phyloP scores from a whole-genome alignment of 305 asterid genomes.

The Fraxinus sp. region DNA sequence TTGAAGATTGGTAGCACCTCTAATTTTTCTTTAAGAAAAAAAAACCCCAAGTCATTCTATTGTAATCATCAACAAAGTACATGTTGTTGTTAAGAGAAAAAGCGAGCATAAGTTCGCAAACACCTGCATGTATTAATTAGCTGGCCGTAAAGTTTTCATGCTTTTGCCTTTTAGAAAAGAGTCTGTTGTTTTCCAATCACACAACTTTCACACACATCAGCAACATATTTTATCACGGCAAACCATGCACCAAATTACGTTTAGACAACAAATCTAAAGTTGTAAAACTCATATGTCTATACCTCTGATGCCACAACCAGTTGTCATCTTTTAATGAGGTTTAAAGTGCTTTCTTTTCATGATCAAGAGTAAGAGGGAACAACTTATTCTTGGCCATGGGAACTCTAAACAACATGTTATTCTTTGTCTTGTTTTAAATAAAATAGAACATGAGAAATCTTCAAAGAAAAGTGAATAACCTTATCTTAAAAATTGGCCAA shows the following conservation, averaged over 20 bases:
- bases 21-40: neutral
- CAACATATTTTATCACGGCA: neutral
- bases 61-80: neutral
- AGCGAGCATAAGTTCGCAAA: neutral
- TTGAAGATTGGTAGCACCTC: neutral
- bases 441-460: neutral
- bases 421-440: neutral
- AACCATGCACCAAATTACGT: neutral
- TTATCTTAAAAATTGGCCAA: conserved; percentile 5
- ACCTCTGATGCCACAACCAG: neutral
- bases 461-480: neutral
- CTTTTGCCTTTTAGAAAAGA: neutral
- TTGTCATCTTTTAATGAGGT: neutral
- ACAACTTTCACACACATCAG: conserved; percentile 14
- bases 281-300: neutral
- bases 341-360: neutral
- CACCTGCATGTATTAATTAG: neutral
- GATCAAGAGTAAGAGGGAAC: neutral
- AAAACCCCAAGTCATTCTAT: neutral
- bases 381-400: neutral
- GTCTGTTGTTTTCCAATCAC: conserved; percentile 16
- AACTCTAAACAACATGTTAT: neutral
- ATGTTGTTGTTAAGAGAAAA: neutral
- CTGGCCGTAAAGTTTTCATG: neutral
- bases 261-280: neutral